Evolutionary conservation across 2,329 filamentous ascomycete species (phyloP), one percentile per base, ranked within the genome.

Genomic region (Claviceps digitariae): DNA sequence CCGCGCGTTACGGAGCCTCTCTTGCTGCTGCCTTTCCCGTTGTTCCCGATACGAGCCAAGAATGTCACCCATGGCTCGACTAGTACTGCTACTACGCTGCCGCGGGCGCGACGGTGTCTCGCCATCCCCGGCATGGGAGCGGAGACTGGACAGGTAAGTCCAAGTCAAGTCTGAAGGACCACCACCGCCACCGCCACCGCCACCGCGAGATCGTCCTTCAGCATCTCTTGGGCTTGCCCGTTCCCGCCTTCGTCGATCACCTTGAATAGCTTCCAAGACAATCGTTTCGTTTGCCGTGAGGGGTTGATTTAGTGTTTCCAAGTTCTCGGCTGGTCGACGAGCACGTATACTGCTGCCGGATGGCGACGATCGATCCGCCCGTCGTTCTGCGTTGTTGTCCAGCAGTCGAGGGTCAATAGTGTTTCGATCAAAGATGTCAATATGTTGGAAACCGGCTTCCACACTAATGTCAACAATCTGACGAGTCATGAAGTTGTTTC

Each of bases 401-500:
- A 78, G 67, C 40, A 78, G 68, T 53, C 74, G 69, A 46, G 78
- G 72, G 48, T 81, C 77, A 55, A 80, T 76, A 0, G 74, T 74
- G 52, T 69, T 74, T 27, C 73, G 73, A 53, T 84, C 80, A 8
- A 77, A 73, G 13, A 84, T 73, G 46, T 74, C 70, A 20, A 84
- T 64, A 55, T 77, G 76, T 52, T 81, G 74, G 50, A 82, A 76
- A 3, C 74, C 74, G 27, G 77, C 74, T 51, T 79, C 74, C 15
- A 74, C 72, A 58, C 83, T 78, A 44, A 91, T 73, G 29, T 78
- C 71, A 31, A 93, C 72, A 34, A 86, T 76, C 64, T 93, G 87
- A 47, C 83, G 81, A 51, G 80, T 75, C 48, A 77, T 72, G 57
- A 88, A 82, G 23, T 83, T 79, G 59, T 74, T 78, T 31, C 87